Evolutionary conservation across 164 flowering plant genomes (phyloP).

Genomic region (Nymphaea colorata): DNA sequence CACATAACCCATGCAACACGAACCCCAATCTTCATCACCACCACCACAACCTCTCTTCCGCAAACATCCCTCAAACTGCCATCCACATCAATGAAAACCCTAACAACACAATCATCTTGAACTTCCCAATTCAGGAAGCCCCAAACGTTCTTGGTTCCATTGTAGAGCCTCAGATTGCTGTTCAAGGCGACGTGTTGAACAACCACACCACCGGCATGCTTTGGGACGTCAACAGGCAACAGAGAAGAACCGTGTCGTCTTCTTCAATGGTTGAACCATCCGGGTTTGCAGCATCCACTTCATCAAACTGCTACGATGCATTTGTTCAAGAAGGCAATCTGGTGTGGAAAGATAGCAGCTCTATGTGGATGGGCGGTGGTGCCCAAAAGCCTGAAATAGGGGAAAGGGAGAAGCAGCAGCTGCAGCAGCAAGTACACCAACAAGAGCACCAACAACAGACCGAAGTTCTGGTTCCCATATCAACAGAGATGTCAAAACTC

Average conservation of each 20-base stretch:
- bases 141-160: not conserved
- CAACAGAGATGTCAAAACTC: not conserved
- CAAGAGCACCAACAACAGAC: slow-evolving; percentile 4
- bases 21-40: slow-evolving; percentile 11
- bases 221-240: not conserved
- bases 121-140: slow-evolving; percentile 10
- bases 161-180: not conserved
- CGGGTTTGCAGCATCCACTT: slow-evolving; percentile 4
- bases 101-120: slow-evolving; percentile 5
- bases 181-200: not conserved
- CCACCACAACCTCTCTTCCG: slow-evolving; percentile 7
- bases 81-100: slow-evolving; percentile 3
- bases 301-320: slow-evolving; percentile 5
- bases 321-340: slow-evolving; percentile 14
- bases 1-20: slow-evolving; percentile 10
- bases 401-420: slow-evolving; percentile 3
- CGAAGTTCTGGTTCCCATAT: not conserved
- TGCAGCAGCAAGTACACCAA: slow-evolving; percentile 3
- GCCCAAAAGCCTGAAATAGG: slow-evolving; percentile 10
- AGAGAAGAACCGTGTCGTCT: not conserved
- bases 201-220: not conserved
- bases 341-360: slow-evolving; percentile 15
- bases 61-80: slow-evolving; percentile 13
- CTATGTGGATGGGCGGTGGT: slow-evolving; percentile 11
- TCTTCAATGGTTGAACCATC: slow-evolving; percentile 1